These are phyloP conservation scores for Chaetomium fimeti DNA, from an alignment of 495 filamentous ascomycete species.

Conservation along the genomic window DNA sequence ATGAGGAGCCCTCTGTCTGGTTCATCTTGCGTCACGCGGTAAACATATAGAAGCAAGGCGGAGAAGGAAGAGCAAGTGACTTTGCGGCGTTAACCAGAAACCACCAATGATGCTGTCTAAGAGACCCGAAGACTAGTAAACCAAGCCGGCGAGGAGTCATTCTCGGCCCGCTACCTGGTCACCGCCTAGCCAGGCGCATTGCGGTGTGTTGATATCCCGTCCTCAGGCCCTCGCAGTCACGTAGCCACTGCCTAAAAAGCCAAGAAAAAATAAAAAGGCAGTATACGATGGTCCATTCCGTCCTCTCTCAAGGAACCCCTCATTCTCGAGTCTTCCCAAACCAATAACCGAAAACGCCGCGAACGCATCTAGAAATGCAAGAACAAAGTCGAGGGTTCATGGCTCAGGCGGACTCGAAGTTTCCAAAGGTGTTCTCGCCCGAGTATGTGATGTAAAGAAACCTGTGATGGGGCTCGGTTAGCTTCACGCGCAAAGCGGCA, in stretches of 20 bases:
- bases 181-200: background rate
- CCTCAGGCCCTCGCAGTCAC: background rate
- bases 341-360: conserved; percentile 17
- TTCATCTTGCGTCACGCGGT: background rate
- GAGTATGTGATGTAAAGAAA: conserved; percentile 77
- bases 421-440: conserved; percentile 98
- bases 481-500: conserved; percentile 27
- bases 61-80: background rate
- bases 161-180: background rate
- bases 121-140: background rate
- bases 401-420: conserved; percentile 36
- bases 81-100: background rate
- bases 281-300: conserved; percentile 13
- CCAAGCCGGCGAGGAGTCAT: background rate
- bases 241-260: conserved; percentile 1
- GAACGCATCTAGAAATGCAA: conserved; percentile 15
- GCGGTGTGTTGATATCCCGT: background rate
- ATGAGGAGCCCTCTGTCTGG: background rate
- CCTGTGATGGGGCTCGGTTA: conserved; percentile 27
- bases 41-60: background rate
- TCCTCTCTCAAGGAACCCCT: conserved; percentile 7
- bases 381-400: background rate
- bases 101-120: conserved; percentile 17
- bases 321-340: conserved; percentile 12
- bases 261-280: background rate